Evolutionary conservation across 2,329 filamentous ascomycete species (phyloP).

Genomic region (Hypoxylon sp.): DNA sequence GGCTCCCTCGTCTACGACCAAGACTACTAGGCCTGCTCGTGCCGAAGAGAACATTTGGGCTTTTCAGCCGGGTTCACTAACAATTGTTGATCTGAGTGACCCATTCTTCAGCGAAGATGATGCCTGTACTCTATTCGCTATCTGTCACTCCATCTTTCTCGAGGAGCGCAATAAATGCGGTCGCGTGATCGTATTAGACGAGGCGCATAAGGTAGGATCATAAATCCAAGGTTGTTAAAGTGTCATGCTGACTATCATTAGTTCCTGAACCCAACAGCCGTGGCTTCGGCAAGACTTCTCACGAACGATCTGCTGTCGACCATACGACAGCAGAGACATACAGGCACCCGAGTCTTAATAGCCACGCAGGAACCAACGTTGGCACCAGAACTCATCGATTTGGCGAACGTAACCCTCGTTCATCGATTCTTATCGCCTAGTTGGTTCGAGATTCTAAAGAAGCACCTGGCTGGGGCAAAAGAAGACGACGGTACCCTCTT

Average conservation of each 20-base stretch:
- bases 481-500: conserved; percentile 26
- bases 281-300: conserved; percentile 26
- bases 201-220: conserved; percentile 63
- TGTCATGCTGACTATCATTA: conserved; percentile 10
- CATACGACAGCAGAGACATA: conserved; percentile 39
- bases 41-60: conserved; percentile 32
- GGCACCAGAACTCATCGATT: conserved; percentile 35
- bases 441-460: conserved; percentile 35
- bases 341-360: conserved; percentile 36
- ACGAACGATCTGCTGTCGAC: conserved; percentile 33
- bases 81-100: conserved; percentile 66
- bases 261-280: conserved; percentile 31
- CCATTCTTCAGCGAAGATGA: conserved; percentile 61
- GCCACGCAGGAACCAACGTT: conserved; percentile 41
- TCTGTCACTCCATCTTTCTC: conserved; percentile 60
- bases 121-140: conserved; percentile 65
- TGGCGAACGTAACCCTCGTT: conserved; percentile 38
- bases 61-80: conserved; percentile 56
- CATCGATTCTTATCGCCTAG: conserved; percentile 38
- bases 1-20: conserved; percentile 38
- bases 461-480: conserved; percentile 33
- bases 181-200: conserved; percentile 63
- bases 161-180: conserved; percentile 51
- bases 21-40: conserved; percentile 18
- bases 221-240: not conserved